phyloP scores from a whole-genome alignment of 352 stramenopile species.

The Plasmopara halstedii region DNA sequence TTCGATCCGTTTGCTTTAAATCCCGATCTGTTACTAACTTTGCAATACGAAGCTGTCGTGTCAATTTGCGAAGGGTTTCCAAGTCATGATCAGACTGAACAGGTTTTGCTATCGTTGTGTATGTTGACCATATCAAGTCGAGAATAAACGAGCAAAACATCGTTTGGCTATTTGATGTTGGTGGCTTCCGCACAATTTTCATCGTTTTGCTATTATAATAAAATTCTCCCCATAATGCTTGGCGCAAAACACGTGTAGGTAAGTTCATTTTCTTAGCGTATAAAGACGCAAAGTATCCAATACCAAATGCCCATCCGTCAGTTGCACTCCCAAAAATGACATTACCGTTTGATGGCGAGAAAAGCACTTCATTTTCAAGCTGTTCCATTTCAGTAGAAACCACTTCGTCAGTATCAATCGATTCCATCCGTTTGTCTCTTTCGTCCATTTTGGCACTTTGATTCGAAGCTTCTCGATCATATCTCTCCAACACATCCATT shows the following conservation, averaged over 20 bases:
- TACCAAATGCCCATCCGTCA: conserved; percentile 90
- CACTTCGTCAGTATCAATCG: conserved; percentile 35
- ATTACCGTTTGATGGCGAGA: conserved; percentile 84
- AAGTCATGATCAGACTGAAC: conserved; percentile 42
- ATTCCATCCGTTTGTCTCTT: background rate
- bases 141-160: conserved; percentile 93
- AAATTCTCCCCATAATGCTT: conserved; percentile 89
- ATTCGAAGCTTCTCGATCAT: conserved; percentile 31
- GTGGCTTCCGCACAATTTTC: conserved; percentile 80
- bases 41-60: conserved; percentile 53
- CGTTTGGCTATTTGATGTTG: conserved; percentile 57
- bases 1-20: conserved; percentile 61
- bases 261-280: conserved; percentile 72
- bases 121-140: conserved; percentile 85
- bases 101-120: conserved; percentile 49
- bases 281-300: conserved; percentile 70
- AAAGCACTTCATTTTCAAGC: conserved; percentile 70
- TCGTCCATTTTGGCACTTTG: background rate
- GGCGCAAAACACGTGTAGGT: conserved; percentile 48
- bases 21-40: conserved; percentile 66
- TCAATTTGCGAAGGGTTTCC: conserved; percentile 50
- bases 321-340: conserved; percentile 90
- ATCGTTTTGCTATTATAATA: conserved; percentile 88
- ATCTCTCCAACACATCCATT: conserved; percentile 61
- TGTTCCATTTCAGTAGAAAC: conserved; percentile 61